Conservation (phyloP, 345 rosid genomes). For the Boechera divaricarpa region DNA sequence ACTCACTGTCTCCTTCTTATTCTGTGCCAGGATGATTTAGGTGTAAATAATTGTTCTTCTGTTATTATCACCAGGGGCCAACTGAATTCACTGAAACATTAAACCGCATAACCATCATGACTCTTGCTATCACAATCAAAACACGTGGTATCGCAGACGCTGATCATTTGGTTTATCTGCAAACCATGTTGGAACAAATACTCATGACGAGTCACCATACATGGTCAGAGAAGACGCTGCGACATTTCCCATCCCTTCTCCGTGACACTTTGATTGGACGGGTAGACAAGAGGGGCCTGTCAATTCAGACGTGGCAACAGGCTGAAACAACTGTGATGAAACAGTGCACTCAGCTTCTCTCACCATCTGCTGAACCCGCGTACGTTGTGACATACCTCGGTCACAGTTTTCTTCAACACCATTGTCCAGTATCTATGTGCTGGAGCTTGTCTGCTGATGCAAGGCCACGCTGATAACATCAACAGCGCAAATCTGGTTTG, state of each 20-base stretch:
- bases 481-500: conserved; percentile 85
- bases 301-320: conserved; percentile 93
- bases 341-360: conserved; percentile 93
- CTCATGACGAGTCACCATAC: conserved; percentile 89
- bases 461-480: conserved; percentile 87
- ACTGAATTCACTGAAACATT: conserved; percentile 97
- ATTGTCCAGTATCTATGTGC: conserved; percentile 92
- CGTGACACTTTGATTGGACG: conserved; percentile 70
- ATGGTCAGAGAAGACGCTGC: conserved; percentile 93
- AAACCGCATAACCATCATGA: conserved; percentile 82
- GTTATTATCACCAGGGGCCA: conserved; percentile 73
- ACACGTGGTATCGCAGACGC: conserved; percentile 99
- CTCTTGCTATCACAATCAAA: conserved; percentile 91
- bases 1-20: conserved; percentile 22
- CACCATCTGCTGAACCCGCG: conserved; percentile 78
- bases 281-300: conserved; percentile 68
- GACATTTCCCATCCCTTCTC: conserved; percentile 84
- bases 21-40: conserved; percentile 27
- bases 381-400: conserved; percentile 80
- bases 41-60: conserved; percentile 22
- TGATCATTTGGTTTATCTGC: conserved; percentile 89
- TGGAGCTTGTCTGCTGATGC: conserved; percentile 97
- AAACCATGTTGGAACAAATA: conserved; percentile 88
- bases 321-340: conserved; percentile 85
- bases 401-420: conserved; percentile 81